Conservation (phyloP, 2,329 filamentous ascomycete genomes). For the Trichoderma arundinaceum region DNA sequence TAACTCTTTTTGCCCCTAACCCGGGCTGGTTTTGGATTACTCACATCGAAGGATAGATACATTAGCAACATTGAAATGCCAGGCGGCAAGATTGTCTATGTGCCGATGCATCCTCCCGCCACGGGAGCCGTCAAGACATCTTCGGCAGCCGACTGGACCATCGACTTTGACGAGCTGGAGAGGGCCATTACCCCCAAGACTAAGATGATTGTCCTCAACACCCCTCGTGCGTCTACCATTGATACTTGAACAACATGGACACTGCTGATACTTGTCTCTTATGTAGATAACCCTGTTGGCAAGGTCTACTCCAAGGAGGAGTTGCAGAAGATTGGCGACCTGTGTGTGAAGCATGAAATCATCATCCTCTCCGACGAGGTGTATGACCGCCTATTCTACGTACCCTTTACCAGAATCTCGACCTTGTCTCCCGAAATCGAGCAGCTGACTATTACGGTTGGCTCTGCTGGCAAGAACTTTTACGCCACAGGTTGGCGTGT, state of each 20-base stretch:
- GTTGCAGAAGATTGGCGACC: constrained; percentile 79
- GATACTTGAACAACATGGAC: not conserved
- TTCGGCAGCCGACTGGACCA: constrained; percentile 84
- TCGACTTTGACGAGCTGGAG: constrained; percentile 84
- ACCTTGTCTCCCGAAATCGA: constrained; percentile 91
- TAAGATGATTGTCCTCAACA: constrained; percentile 94
- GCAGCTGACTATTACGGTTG: constrained; percentile 87
- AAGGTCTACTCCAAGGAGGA: constrained; percentile 91
- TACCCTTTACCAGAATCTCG: constrained; percentile 90
- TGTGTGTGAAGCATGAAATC: constrained; percentile 91
- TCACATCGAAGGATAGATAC: constrained; percentile 50
- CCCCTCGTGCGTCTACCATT: constrained; percentile 56
- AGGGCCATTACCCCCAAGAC: constrained; percentile 82
- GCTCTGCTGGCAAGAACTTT: constrained; percentile 97
- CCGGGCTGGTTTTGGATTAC: not conserved
- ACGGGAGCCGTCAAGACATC: constrained; percentile 80
- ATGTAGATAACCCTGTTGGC: constrained; percentile 87
- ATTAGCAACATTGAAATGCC: constrained; percentile 99
- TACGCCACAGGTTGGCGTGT: constrained; percentile 98
- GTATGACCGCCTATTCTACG: constrained; percentile 94
- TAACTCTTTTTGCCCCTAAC: not conserved
- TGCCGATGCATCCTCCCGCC: constrained; percentile 87
- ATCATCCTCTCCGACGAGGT: constrained; percentile 93
- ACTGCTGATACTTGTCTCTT: not conserved
- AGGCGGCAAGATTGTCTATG: constrained; percentile 91